Conservation (phyloP, 345 rosid genomes). For the Lepidium aucheri region DNA sequence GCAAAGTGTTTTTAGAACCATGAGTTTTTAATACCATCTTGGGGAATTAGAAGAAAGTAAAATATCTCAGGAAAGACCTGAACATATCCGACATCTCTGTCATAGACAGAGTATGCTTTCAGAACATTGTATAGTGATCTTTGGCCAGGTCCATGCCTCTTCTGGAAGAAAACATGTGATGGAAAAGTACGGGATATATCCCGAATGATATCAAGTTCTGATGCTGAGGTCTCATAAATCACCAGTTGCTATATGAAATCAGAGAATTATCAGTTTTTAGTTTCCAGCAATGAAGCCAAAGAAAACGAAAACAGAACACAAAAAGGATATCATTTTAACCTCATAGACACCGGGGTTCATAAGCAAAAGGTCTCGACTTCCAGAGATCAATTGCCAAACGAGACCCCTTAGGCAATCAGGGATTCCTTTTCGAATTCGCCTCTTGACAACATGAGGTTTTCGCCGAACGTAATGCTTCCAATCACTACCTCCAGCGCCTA, state of each 20-base stretch:
- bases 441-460: constrained; percentile 82
- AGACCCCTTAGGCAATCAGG: constrained; percentile 98
- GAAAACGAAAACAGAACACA: neutral
- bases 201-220: constrained; percentile 85
- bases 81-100: constrained; percentile 95
- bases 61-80: constrained; percentile 43
- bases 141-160: constrained; percentile 98
- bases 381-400: constrained; percentile 95
- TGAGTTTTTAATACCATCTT: constrained; percentile 1
- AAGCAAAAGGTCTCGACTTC: constrained; percentile 88
- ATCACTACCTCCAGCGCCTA: constrained; percentile 93
- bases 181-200: constrained; percentile 96
- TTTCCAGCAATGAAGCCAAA: neutral
- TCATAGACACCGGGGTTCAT: constrained; percentile 95
- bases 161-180: constrained; percentile 95
- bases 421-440: constrained; percentile 84
- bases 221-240: constrained; percentile 82
- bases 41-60: neutral
- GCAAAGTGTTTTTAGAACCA: constrained; percentile 17
- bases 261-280: neutral
- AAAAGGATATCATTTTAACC: constrained; percentile 28
- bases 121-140: constrained; percentile 93
- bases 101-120: constrained; percentile 94
- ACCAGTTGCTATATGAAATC: constrained; percentile 66
- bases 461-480: constrained; percentile 88